A percentile compares a stretch with the other conserved stretches of the same genome.
Evolutionary conservation across 345 rosid genomes (phyloP).

Genomic region (Theobroma cacao): DNA sequence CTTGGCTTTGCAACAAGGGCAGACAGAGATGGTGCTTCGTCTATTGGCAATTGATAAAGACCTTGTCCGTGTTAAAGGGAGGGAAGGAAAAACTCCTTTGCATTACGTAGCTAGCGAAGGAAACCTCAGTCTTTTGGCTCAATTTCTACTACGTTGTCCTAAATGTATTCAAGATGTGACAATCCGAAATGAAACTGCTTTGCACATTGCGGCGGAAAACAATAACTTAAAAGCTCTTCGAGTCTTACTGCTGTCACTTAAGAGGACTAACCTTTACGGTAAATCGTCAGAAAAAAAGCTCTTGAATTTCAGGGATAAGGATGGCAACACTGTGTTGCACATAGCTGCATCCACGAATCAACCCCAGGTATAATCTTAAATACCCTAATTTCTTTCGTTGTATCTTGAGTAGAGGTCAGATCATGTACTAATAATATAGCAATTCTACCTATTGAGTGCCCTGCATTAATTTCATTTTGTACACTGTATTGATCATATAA

Average conservation of each 20-base stretch:
- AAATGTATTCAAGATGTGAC: not conserved
- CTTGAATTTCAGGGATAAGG: slow-evolving; percentile 22
- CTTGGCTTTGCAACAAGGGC: not conserved
- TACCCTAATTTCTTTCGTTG: too few species aligned
- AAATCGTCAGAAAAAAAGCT: not conserved
- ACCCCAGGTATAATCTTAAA: slow-evolving; percentile 15
- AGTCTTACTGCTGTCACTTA: not conserved
- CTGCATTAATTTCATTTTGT: too few species aligned
- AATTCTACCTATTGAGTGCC: not conserved
- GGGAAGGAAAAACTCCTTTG: not conserved
- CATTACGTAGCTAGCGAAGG: not conserved
- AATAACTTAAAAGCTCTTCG: not conserved
- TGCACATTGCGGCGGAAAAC: not conserved
- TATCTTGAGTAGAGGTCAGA: too few species aligned
- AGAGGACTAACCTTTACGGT: not conserved
- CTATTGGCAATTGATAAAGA: not conserved
- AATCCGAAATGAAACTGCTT: not conserved
- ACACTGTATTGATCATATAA: too few species aligned
- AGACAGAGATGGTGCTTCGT: not conserved
- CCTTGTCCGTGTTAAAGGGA: not conserved
- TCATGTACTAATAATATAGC: too few species aligned
- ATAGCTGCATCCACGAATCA: slow-evolving; percentile 21
- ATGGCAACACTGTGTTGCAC: slow-evolving; percentile 28
- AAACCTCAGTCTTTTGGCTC: not conserved
- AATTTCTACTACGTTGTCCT: not conserved